Percentiles rank a stretch among this genome's conserved stretches.
Evolutionary conservation across 192 early-diverging fungal species (phyloP).

Genomic region (Backusella tarrabulga): DNA sequence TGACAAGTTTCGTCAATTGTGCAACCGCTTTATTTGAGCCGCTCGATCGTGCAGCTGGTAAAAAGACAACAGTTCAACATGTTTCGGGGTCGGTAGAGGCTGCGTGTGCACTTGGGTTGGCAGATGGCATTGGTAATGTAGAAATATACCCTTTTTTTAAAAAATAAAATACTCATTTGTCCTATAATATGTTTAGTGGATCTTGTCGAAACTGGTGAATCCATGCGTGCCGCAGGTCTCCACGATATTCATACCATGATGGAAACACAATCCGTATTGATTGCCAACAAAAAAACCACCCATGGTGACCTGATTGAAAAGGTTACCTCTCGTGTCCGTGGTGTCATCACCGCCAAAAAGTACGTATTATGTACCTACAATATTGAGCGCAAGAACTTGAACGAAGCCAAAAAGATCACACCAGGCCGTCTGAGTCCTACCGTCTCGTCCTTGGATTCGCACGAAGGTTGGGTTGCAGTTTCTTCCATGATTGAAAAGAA

Average conservation of each 20-base stretch:
- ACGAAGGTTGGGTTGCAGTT: conserved; percentile 87
- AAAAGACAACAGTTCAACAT: conserved; percentile 68
- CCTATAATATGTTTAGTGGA: conserved; percentile 28
- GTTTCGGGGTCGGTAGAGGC: conserved; percentile 94
- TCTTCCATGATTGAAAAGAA: conserved; percentile 86
- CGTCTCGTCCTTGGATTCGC: conserved; percentile 72
- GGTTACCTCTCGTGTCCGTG: conserved; percentile 82
- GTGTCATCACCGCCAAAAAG: conserved; percentile 83
- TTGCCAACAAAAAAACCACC: conserved; percentile 76
- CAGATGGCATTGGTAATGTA: conserved; percentile 87
- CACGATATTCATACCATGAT: conserved; percentile 84
- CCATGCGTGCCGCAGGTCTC: conserved; percentile 96
- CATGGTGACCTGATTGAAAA: conserved; percentile 75
- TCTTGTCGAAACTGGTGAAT: conserved; percentile 91
- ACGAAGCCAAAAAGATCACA: conserved; percentile 70
- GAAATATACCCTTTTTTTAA: neutral
- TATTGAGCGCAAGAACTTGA: conserved; percentile 63
- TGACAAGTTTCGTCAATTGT: conserved; percentile 84
- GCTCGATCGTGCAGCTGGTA: conserved; percentile 59
- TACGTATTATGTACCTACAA: conserved; percentile 95
- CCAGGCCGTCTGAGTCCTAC: conserved; percentile 94
- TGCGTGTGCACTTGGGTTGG: conserved; percentile 92
- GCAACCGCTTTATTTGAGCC: conserved; percentile 66
- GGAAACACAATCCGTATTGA: conserved; percentile 85
- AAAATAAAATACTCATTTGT: neutral